A percentile compares a stretch with the other conserved stretches of the same genome.
These are phyloP conservation scores for Cladophialophora chaetospira DNA, from an alignment of 2,329 filamentous ascomycete species.

Conservation along the genomic window DNA sequence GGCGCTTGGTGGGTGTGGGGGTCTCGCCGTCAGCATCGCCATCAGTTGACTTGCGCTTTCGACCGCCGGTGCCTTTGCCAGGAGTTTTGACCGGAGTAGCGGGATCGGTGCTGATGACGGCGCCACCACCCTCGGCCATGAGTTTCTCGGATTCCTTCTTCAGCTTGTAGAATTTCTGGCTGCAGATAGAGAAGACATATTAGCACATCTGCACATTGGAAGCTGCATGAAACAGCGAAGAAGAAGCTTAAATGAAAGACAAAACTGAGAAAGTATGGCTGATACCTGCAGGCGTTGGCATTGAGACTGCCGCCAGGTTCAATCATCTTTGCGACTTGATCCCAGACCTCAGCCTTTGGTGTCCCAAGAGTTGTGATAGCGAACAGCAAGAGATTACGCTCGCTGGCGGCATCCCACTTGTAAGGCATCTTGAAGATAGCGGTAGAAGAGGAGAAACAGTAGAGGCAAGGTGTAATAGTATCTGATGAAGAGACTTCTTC, in stretches of 20 bases:
- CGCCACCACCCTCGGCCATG: conserved; percentile 12
- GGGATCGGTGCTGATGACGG: not conserved
- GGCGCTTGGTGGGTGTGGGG: conserved; percentile 2
- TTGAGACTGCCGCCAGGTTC: conserved; percentile 23
- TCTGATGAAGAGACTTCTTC: not conserved
- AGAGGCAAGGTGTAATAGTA: not conserved
- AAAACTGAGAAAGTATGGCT: not conserved
- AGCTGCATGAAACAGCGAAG: not conserved
- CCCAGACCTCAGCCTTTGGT: conserved; percentile 27
- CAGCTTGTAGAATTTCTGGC: conserved; percentile 34
- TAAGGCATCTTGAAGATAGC: conserved; percentile 25
- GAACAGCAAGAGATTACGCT: conserved; percentile 27
- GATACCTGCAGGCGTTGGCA: conserved; percentile 30
- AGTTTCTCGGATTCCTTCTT: conserved; percentile 31
- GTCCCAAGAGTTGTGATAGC: conserved; percentile 18
- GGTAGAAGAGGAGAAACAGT: not conserved
- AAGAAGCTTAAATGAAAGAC: not conserved
- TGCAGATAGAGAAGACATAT: conserved; percentile 14
- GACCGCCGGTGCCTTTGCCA: conserved; percentile 9
- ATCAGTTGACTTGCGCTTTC: conserved; percentile 15
- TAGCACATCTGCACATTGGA: conserved; percentile 15
- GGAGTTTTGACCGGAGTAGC: conserved; percentile 1
- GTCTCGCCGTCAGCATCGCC: conserved; percentile 11
- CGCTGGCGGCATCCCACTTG: conserved; percentile 28
- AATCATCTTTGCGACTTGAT: conserved; percentile 30